Conservation (phyloP, 2,329 filamentous ascomycete species). For the Incumbomyces lentus region DNA sequence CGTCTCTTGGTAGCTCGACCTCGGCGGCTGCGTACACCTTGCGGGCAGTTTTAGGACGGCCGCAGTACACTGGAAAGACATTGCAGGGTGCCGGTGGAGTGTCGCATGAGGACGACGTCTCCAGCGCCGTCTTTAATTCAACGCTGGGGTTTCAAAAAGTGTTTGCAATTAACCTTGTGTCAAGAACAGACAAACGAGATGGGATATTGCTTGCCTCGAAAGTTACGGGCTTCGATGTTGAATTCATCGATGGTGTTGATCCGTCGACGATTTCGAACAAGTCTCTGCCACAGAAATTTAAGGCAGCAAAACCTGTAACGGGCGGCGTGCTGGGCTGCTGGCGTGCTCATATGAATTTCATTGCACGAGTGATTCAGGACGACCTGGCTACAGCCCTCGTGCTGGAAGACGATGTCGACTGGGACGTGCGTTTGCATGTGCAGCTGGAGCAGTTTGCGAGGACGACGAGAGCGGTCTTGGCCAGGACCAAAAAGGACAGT, state of each 20-base stretch:
- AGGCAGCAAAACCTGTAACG: not conserved
- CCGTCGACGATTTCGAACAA: slow-evolving; percentile 13
- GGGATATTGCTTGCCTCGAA: slow-evolving; percentile 35
- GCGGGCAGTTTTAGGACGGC: too few relatives aligned
- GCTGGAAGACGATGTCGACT: slow-evolving; percentile 37
- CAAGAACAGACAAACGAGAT: slow-evolving; percentile 42
- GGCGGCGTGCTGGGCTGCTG: slow-evolving; percentile 23
- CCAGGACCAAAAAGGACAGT: slow-evolving; percentile 10
- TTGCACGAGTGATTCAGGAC: slow-evolving; percentile 24
- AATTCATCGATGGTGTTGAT: slow-evolving; percentile 15
- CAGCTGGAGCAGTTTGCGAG: slow-evolving; percentile 25
- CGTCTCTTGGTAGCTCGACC: too few relatives aligned
- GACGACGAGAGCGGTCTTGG: slow-evolving; percentile 24
- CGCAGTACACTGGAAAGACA: too few relatives aligned
- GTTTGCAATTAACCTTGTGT: slow-evolving; percentile 38
- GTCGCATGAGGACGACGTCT: too few relatives aligned
- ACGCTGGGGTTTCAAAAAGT: slow-evolving; percentile 28
- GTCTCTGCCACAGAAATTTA: slow-evolving; percentile 16
- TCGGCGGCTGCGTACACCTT: too few relatives aligned
- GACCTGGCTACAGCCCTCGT: slow-evolving; percentile 30
- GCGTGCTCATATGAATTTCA: slow-evolving; percentile 32
- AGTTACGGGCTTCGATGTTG: slow-evolving; percentile 25
- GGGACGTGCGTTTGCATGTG: slow-evolving; percentile 29
- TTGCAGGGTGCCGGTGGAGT: too few relatives aligned
- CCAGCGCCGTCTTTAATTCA: not conserved